Percentiles rank a stretch among this genome's conserved stretches.
phyloP scores from a whole-genome alignment of 176 grass and related monocot species.

The Secale cereale region DNA sequence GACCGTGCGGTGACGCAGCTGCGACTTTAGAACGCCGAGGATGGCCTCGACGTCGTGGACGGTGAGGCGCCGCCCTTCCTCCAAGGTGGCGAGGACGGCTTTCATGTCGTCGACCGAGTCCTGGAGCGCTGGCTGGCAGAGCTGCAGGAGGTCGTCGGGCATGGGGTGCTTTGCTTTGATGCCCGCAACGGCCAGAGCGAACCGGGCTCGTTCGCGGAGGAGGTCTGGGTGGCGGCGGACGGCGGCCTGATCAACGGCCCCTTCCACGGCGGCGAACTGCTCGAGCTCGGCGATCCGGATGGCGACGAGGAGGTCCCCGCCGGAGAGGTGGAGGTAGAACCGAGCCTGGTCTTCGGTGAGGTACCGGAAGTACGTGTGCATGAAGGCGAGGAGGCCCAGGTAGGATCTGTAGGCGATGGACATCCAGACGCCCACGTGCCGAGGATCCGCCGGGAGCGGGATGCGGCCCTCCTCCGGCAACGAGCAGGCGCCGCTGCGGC shows the following conservation, averaged over 20 bases:
- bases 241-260: neutral
- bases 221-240: neutral
- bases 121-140: neutral
- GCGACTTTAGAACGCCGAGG: neutral
- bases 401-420: neutral
- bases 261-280: neutral
- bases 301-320: neutral
- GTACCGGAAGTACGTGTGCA: neutral
- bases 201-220: neutral
- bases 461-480: too few relatives aligned
- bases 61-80: neutral
- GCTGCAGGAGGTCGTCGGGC: neutral
- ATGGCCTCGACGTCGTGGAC: neutral
- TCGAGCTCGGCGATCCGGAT: neutral
- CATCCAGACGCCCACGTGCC: neutral
- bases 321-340: neutral
- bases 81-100: neutral
- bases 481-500: too few relatives aligned
- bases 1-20: neutral
- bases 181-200: neutral
- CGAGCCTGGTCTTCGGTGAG: neutral
- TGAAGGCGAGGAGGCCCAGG: neutral
- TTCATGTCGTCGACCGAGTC: neutral
- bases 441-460: neutral
- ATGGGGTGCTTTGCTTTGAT: neutral